Evolutionary conservation across 805 yeast species (phyloP), one percentile per base, ranked within the genome.

Genomic region (Nakazawaea ishiwadae): DNA sequence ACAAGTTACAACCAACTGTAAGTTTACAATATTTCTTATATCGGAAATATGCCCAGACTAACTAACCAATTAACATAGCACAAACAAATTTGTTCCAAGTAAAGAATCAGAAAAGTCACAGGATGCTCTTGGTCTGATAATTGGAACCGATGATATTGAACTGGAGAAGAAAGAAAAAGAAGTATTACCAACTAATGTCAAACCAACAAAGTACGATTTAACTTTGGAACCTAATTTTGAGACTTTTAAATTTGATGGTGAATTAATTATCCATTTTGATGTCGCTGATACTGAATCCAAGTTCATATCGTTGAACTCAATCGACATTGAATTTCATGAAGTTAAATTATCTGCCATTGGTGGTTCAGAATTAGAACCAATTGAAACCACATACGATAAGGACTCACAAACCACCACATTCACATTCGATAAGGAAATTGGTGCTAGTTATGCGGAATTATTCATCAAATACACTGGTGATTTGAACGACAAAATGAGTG

Each of bases 401-500:
- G 74, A 73, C n/a, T 63, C 69, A 46, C 91, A 86, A 64, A 69
- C 73, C 40, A 72, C 75, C 34, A 72, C 73, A 35, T 69, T 84
- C 54, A 65, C 63, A 36, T 77, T 85, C 50, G 71, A 60, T n/a
- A 63, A 67, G 24, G 46, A 52, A 17, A 53, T 67, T 43, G 56
- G 57, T 35, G 73, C 66, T 11, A 55, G 70, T 15, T 55, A 59
- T 23, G 37, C 19, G 6, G 15, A 54, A 64, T 46, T 43, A 12
- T 31, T 30, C 15, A 31, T 40, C 20, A 17, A 51, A 26, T 80
- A 75, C 58, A 63, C 69, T 23, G 86, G 85, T 37, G 66, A 60
- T 27, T 69, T 81, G 60, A 79, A 80, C 60, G 78, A 79, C 58
- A 71, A 78, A 55, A 77, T 82, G 83, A 81, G 83, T 37, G 89